These are phyloP conservation scores for Trichoderma gamsii DNA, from an alignment of 495 filamentous ascomycete genomes.

Conservation along the genomic window DNA sequence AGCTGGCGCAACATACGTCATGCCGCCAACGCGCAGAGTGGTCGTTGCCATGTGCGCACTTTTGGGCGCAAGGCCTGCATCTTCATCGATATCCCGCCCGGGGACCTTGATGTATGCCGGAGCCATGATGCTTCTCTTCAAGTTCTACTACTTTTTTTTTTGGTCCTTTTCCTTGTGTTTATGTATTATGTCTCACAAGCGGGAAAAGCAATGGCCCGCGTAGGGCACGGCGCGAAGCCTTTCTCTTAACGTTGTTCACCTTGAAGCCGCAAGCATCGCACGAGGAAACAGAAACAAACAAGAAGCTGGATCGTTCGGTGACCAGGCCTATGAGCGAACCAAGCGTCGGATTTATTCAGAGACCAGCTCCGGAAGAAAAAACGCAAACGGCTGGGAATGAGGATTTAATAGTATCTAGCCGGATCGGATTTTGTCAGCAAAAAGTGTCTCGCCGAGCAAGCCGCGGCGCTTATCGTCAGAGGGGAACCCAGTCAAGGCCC, in stretches of 20 bases:
- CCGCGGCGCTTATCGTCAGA: background rate
- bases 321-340: background rate
- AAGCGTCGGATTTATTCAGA: background rate
- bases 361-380: background rate
- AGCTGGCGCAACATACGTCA: slow-evolving; percentile 57
- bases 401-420: slow-evolving; percentile 4
- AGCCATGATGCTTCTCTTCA: slow-evolving; percentile 36
- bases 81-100: slow-evolving; percentile 25
- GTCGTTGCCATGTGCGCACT: slow-evolving; percentile 76
- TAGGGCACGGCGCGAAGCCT: background rate
- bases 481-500: background rate
- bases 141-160: background rate
- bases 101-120: slow-evolving; percentile 41
- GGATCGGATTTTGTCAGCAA: slow-evolving; percentile 10
- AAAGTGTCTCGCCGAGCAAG: slow-evolving; percentile 3
- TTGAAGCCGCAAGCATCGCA: slow-evolving; percentile 10
- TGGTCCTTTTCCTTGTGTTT: background rate
- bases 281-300: background rate
- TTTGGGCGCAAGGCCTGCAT: slow-evolving; percentile 24
- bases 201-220: background rate
- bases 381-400: background rate
- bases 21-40: slow-evolving; percentile 79
- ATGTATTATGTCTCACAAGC: background rate
- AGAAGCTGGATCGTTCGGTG: background rate
- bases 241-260: background rate